A percentile compares a stretch with the other conserved stretches of the same genome.
phyloP scores from a whole-genome alignment of 2,329 filamentous ascomycete species.

The Hypomyces perniciosus region DNA sequence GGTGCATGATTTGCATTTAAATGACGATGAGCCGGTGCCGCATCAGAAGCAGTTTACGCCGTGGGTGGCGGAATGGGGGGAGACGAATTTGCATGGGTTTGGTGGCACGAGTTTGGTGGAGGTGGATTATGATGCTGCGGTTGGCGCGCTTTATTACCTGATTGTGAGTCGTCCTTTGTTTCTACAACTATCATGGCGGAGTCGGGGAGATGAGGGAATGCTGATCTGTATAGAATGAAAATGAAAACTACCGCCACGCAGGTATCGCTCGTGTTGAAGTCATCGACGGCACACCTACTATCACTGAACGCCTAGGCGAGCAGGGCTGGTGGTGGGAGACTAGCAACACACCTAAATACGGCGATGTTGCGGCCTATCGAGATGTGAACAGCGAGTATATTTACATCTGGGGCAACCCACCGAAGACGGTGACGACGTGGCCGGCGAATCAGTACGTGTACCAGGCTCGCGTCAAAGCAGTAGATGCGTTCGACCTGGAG shows the following conservation, averaged over 20 bases:
- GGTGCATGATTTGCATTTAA: slow-evolving; percentile 31
- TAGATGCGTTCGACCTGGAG: slow-evolving; percentile 29
- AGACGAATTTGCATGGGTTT: slow-evolving; percentile 30
- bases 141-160: slow-evolving; percentile 31
- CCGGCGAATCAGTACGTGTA: slow-evolving; percentile 27
- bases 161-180: slow-evolving; percentile 22
- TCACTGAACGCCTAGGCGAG: slow-evolving; percentile 24
- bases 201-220: not conserved
- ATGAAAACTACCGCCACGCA: slow-evolving; percentile 29
- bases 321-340: slow-evolving; percentile 32
- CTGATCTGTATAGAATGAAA: slow-evolving; percentile 24
- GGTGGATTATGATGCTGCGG: slow-evolving; percentile 21
- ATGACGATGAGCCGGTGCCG: slow-evolving; percentile 20
- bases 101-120: slow-evolving; percentile 36
- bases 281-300: slow-evolving; percentile 27
- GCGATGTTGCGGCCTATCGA: slow-evolving; percentile 32
- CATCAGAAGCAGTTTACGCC: slow-evolving; percentile 33
- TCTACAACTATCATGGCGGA: not conserved
- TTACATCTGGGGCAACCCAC: slow-evolving; percentile 34
- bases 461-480: slow-evolving; percentile 29
- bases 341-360: slow-evolving; percentile 27
- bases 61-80: slow-evolving; percentile 30
- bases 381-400: slow-evolving; percentile 34
- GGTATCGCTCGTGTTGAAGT: slow-evolving; percentile 31
- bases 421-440: slow-evolving; percentile 23